Conservation (phyloP, 768 basidiomycete species). For the Hemileccinum rubropunctum region DNA sequence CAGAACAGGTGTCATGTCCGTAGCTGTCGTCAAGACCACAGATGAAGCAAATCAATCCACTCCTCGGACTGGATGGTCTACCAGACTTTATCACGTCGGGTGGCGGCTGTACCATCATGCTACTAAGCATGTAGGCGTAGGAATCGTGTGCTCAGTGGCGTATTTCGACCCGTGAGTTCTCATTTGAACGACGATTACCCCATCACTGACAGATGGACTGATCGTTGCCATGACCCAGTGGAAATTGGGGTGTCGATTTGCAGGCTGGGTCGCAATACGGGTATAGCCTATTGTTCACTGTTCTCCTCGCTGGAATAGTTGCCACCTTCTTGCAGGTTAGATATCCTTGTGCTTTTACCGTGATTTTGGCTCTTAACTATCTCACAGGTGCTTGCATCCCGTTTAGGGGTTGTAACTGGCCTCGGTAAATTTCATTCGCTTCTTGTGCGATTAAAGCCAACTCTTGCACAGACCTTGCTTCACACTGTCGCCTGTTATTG, state of each 20-base stretch:
- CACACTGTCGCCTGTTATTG: conserved; percentile 61
- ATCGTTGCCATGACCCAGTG: conserved; percentile 36
- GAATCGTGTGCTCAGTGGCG: conserved; percentile 84
- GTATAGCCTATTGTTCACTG: conserved; percentile 81
- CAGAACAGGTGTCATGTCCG: conserved; percentile 13
- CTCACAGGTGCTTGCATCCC: conserved; percentile 65
- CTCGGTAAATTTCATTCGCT: conserved; percentile 47
- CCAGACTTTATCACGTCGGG: conserved; percentile 21
- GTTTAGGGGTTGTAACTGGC: conserved; percentile 81
- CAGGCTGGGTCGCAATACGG: conserved; percentile 85
- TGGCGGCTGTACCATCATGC: conserved; percentile 46
- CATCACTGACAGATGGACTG: neutral
- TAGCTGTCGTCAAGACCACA: neutral
- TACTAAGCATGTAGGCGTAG: conserved; percentile 71
- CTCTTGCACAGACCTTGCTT: conserved; percentile 48
- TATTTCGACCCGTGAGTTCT: conserved; percentile 80
- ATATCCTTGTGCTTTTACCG: neutral
- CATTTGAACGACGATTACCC: neutral
- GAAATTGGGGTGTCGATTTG: conserved; percentile 90
- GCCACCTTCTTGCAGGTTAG: conserved; percentile 77
- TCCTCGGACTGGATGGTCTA: conserved; percentile 16
- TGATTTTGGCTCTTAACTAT: neutral
- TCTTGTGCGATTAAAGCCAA: conserved; percentile 7
- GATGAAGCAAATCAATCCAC: conserved; percentile 1
- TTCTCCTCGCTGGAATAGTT: conserved; percentile 78